Base-by-base conservation (phyloP, 495 filamentous ascomycete genomes). In the Xylaria castorea region DNA sequence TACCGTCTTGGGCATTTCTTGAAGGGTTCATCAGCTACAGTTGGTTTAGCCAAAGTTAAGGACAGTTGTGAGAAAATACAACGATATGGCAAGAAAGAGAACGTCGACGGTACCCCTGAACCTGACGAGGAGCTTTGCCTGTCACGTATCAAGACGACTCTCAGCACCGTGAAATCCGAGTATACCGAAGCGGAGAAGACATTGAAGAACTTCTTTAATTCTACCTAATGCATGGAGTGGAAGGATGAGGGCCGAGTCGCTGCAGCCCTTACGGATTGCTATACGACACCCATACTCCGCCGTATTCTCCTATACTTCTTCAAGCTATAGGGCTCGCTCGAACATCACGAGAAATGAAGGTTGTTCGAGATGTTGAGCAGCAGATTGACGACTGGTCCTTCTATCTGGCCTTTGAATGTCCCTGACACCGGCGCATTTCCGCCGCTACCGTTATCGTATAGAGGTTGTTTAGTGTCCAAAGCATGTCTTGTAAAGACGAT, bases 41-140 rank as follows among this genome's bases (percentile, higher is more conserved):
- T 99, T 64, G 96, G 96, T 30, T 88, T 99, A 50, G 93, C 85
- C 75, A 97, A 97, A 83, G 92, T 99, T 78, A 93, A 93, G 80
- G 94, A 98, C 75, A 90, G 88, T 68, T 99, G 96, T 81, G 95
- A 98, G 81, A 93, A 97, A 86, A 97, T 99, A 75, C 96, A 99
- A 81, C 91, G 98, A 79, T 97, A 90, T 76, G 96, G 97, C 58
- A 89, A 90, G 75, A 84, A 85, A 66, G 91, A 93, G 80, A 94
- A 93, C 74, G 91, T 95, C 62, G 90, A 89, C 22, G 94, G 95
- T n/a, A 83, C 79, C 8, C 81, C 81, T 12, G 89, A 92, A 73
- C 85, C 89, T 70, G 88, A 96, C 73, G 85, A 91, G 58, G 79
- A 88, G 3, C 79, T 87, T 46, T 93, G 90, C 72, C 85, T 98